Evolutionary conservation across 768 basidiomycete species (phyloP).

Genomic region (Trametes sanguinea): DNA sequence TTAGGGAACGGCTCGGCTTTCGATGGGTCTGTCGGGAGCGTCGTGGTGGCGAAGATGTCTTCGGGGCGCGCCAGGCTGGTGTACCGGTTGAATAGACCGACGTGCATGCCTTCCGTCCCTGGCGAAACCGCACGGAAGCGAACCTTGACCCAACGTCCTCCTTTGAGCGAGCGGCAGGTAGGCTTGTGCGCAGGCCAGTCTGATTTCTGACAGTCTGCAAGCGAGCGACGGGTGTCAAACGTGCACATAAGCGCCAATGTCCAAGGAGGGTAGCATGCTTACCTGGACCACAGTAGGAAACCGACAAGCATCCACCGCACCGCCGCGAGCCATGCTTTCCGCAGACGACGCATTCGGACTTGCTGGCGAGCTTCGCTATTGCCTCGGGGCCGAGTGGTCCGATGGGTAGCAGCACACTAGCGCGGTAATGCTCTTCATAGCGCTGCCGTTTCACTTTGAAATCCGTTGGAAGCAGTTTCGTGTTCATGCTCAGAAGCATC

Average conservation of each 20-base stretch:
- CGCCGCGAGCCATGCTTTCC: constrained; percentile 37
- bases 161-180: constrained; percentile 40
- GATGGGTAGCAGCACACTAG: constrained; percentile 42
- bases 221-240: too few species aligned
- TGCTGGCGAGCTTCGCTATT: constrained; percentile 39
- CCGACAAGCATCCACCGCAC: constrained; percentile 40
- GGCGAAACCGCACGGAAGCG: constrained; percentile 16
- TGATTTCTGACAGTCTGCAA: not conserved
- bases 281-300: constrained; percentile 42
- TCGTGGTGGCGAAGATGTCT: too few species aligned
- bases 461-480: constrained; percentile 32
- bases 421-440: constrained; percentile 30
- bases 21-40: too few species aligned
- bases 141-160: constrained; percentile 40
- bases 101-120: not conserved
- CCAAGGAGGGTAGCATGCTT: not conserved
- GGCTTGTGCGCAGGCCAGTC: constrained; percentile 45
- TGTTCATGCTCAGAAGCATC: constrained; percentile 36
- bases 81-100: constrained; percentile 6
- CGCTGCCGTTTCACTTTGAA: constrained; percentile 29
- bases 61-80: not conserved
- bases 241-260: too few species aligned
- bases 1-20: constrained; percentile 30
- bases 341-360: constrained; percentile 42
- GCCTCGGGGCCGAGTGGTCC: constrained; percentile 39